These are phyloP conservation scores for Ophiocordyceps robertsii DNA, from an alignment of 2,329 filamentous ascomycete genomes.

Conservation along the genomic window DNA sequence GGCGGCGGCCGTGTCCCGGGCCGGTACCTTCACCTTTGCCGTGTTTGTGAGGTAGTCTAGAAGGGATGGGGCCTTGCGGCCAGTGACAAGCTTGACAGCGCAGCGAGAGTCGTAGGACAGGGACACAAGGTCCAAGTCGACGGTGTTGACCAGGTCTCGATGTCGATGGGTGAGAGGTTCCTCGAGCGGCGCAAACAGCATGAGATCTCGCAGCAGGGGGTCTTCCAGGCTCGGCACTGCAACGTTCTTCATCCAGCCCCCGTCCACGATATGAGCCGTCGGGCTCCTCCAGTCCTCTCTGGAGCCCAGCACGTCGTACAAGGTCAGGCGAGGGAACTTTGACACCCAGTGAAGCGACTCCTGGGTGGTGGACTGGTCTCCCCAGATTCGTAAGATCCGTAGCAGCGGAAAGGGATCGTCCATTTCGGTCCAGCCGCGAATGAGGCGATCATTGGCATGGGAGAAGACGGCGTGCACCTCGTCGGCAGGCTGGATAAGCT, in stretches of 20 bases:
- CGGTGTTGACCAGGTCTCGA: constrained; percentile 15
- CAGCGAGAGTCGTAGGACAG: constrained; percentile 19
- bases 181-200: constrained; percentile 18
- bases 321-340: constrained; percentile 27
- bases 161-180: constrained; percentile 10
- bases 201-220: constrained; percentile 20
- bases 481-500: constrained; percentile 27
- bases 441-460: constrained; percentile 28
- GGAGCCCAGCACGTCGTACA: constrained; percentile 28
- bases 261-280: constrained; percentile 8
- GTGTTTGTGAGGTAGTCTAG: constrained; percentile 20
- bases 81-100: constrained; percentile 17
- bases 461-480: constrained; percentile 16
- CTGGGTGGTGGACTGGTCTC: constrained; percentile 23
- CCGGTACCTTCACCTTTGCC: constrained; percentile 14
- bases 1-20: constrained; percentile 15
- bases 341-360: constrained; percentile 26
- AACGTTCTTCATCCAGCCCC: constrained; percentile 21
- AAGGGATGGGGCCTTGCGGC: constrained; percentile 16
- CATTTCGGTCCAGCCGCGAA: constrained; percentile 30
- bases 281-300: constrained; percentile 21
- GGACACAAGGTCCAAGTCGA: constrained; percentile 21
- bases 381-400: constrained; percentile 31
- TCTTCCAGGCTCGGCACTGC: constrained; percentile 13
- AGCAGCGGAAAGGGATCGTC: constrained; percentile 30